Conservation (phyloP, 495 filamentous ascomycete species). For the Hypoxylon intermedium region DNA sequence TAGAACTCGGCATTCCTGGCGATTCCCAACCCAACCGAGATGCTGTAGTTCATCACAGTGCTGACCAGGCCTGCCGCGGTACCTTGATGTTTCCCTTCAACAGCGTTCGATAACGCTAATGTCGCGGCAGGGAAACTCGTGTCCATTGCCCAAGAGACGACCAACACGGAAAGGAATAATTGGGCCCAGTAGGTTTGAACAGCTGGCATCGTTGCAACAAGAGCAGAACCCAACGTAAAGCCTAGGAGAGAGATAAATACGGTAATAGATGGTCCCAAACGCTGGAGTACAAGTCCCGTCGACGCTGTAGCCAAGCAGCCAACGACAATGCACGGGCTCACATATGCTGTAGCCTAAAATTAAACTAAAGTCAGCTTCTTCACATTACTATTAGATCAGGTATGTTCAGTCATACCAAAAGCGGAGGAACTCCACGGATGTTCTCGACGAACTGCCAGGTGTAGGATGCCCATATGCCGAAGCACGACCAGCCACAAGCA, state of each 20-base stretch:
- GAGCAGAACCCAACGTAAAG: constrained; percentile 52
- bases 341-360: constrained; percentile 31
- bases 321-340: constrained; percentile 31
- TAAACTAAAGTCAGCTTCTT: not conserved
- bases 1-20: constrained; percentile 68
- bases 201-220: constrained; percentile 55
- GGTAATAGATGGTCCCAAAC: constrained; percentile 48
- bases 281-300: constrained; percentile 53
- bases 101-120: constrained; percentile 60
- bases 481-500: constrained; percentile 63
- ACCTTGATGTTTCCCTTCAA: constrained; percentile 62
- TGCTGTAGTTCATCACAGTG: constrained; percentile 71
- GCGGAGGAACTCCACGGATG: constrained; percentile 53
- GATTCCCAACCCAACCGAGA: constrained; percentile 70
- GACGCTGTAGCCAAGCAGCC: constrained; percentile 52
- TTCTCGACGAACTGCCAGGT: constrained; percentile 60
- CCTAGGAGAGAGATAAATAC: constrained; percentile 57
- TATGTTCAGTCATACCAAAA: constrained; percentile 52
- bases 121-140: constrained; percentile 65
- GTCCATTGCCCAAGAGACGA: constrained; percentile 67
- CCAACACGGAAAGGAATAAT: constrained; percentile 58
- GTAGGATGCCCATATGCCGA: constrained; percentile 66
- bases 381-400: constrained; percentile 43
- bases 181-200: constrained; percentile 64
- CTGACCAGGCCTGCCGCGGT: constrained; percentile 67